Conservation (phyloP, 495 filamentous ascomycete species). For the Penicillium turbatum region DNA sequence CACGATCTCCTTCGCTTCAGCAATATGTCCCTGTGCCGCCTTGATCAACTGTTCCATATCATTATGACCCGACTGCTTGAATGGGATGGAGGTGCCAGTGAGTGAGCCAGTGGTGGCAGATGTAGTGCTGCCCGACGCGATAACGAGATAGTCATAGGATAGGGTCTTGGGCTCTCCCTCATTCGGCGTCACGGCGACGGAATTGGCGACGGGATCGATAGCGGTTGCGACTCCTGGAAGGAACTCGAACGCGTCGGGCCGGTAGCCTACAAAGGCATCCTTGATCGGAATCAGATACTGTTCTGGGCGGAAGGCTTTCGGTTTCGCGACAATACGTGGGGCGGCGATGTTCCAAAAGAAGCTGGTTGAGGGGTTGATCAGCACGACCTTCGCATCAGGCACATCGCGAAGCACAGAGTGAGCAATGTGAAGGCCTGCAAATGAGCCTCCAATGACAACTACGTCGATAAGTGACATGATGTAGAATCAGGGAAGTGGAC, state of each 20-base stretch:
- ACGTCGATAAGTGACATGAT: constrained; percentile 33
- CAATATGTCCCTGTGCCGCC: constrained; percentile 43
- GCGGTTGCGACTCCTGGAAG: constrained; percentile 49
- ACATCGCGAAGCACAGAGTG: constrained; percentile 56
- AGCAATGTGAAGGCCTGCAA: constrained; percentile 53
- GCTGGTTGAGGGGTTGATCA: constrained; percentile 51
- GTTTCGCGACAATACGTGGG: constrained; percentile 44
- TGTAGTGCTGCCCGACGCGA: constrained; percentile 49
- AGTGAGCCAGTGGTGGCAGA: constrained; percentile 36
- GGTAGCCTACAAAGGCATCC: constrained; percentile 49
- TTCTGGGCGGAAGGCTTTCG: constrained; percentile 34
- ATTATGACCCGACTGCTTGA: constrained; percentile 45
- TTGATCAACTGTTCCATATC: constrained; percentile 41
- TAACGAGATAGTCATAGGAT: constrained; percentile 51
- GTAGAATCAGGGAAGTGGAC: neutral
- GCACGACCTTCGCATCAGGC: constrained; percentile 44
- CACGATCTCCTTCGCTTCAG: constrained; percentile 54
- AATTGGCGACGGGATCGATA: constrained; percentile 44
- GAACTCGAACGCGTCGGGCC: constrained; percentile 47
- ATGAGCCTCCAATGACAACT: constrained; percentile 62
- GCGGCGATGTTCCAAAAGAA: constrained; percentile 53
- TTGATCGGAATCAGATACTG: constrained; percentile 49
- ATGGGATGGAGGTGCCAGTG: constrained; percentile 44
- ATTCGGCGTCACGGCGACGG: constrained; percentile 34
- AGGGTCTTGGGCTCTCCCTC: constrained; percentile 28